These are phyloP conservation scores for Prunus fruticosa DNA, from an alignment of 306 rosid species.

Conservation along the genomic window DNA sequence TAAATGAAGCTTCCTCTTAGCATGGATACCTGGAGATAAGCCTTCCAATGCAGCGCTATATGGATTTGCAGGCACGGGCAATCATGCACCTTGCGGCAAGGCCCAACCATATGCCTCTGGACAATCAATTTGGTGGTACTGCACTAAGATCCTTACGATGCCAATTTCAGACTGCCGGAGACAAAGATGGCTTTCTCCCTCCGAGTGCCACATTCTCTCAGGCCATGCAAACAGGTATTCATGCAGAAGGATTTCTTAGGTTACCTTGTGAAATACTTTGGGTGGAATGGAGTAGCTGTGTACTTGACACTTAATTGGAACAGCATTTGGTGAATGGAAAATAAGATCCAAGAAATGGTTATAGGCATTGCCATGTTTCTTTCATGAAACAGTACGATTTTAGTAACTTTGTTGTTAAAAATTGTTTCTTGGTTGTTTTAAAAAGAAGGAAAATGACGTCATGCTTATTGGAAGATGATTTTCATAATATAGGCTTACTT, in stretches of 20 bases:
- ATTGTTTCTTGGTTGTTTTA: neutral
- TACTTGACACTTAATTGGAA: slow-evolving; percentile 2
- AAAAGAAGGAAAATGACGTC: neutral
- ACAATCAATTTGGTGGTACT: slow-evolving; percentile 48
- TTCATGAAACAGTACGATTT: neutral
- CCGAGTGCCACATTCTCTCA: slow-evolving; percentile 49
- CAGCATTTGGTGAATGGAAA: slow-evolving; percentile 13
- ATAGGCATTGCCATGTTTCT: slow-evolving; percentile 3
- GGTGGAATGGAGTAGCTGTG: slow-evolving; percentile 3
- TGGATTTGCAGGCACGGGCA: slow-evolving; percentile 80
- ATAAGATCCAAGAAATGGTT: slow-evolving; percentile 6
- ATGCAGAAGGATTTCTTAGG: slow-evolving; percentile 9
- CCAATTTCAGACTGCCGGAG: slow-evolving; percentile 39
- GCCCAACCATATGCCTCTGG: slow-evolving; percentile 50
- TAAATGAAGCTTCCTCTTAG: slow-evolving; percentile 36
- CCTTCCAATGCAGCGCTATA: slow-evolving; percentile 40
- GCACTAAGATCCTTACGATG: slow-evolving; percentile 52
- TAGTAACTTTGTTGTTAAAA: neutral
- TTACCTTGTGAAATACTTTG: slow-evolving; percentile 9
- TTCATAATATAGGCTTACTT: neutral
- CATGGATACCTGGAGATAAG: slow-evolving; percentile 38
- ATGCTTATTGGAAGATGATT: neutral
- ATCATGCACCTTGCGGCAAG: slow-evolving; percentile 89
- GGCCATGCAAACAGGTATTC: slow-evolving; percentile 66
- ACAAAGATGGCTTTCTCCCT: slow-evolving; percentile 47